phyloP scores from a whole-genome alignment of 441 rosid species.

The Monsonia emarginata region DNA sequence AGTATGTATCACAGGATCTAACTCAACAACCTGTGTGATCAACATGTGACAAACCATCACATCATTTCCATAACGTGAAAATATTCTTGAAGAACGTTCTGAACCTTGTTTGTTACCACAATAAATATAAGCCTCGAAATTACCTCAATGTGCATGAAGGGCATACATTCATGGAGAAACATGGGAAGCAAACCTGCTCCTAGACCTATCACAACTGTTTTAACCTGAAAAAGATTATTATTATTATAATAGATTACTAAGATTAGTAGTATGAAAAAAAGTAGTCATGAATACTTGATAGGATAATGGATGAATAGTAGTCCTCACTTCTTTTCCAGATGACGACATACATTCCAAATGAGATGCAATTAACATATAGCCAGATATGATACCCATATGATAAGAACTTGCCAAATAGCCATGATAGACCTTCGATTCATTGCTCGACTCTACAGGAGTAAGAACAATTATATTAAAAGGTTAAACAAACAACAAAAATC shows the following conservation, averaged over 20 bases:
- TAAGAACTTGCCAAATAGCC: slow-evolving; percentile 80
- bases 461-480: slow-evolving; percentile 6
- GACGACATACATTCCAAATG: slow-evolving; percentile 52
- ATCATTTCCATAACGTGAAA: slow-evolving; percentile 11
- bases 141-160: slow-evolving; percentile 62
- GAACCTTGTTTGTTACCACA: not conserved
- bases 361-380: slow-evolving; percentile 61
- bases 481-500: slow-evolving; percentile 3
- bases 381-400: slow-evolving; percentile 75
- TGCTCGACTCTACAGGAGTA: slow-evolving; percentile 31
- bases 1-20: slow-evolving; percentile 48
- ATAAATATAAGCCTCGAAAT: slow-evolving; percentile 8
- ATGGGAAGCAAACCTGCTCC: slow-evolving; percentile 94
- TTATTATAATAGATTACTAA: not conserved
- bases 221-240: slow-evolving; percentile 42
- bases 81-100: slow-evolving; percentile 6
- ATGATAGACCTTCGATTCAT: slow-evolving; percentile 49
- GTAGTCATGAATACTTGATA: not conserved
- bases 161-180: slow-evolving; percentile 69
- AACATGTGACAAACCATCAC: slow-evolving; percentile 15
- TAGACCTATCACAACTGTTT: slow-evolving; percentile 72
- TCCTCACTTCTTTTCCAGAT: slow-evolving; percentile 42
- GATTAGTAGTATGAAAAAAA: not conserved
- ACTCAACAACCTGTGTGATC: slow-evolving; percentile 63
- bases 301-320: not conserved